phyloP scores from a whole-genome alignment of 352 stramenopile genomes.

The Phytopythium sindhum region DNA sequence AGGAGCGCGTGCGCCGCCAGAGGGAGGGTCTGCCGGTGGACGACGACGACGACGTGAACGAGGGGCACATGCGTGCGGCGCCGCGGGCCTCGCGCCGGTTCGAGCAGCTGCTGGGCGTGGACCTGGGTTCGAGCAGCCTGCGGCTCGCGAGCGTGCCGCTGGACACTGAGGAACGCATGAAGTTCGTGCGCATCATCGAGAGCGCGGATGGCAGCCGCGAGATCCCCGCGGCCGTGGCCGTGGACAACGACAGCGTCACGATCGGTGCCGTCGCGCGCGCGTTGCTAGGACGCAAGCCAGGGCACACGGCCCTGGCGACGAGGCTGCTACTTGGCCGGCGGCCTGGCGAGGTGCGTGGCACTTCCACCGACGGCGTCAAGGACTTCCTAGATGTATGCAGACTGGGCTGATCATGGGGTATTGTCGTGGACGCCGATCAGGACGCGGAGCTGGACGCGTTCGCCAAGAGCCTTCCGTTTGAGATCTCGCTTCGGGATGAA shows the following conservation, averaged over 20 bases:
- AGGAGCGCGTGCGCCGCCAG: slow-evolving; percentile 49
- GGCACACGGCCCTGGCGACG: slow-evolving; percentile 52
- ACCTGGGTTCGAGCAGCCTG: slow-evolving; percentile 50
- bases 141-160: slow-evolving; percentile 41
- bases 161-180: not conserved
- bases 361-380: not conserved
- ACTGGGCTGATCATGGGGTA: not conserved
- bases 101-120: slow-evolving; percentile 49
- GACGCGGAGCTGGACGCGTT: slow-evolving; percentile 25
- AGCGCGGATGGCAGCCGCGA: slow-evolving; percentile 50
- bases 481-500: slow-evolving; percentile 19
- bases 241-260: slow-evolving; percentile 54
- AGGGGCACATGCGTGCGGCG: slow-evolving; percentile 13
- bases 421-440: not conserved
- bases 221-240: slow-evolving; percentile 50
- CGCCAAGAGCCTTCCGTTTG: slow-evolving; percentile 40
- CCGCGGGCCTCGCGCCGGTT: slow-evolving; percentile 7
- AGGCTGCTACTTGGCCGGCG: slow-evolving; percentile 36
- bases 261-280: slow-evolving; percentile 47
- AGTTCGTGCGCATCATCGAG: slow-evolving; percentile 42
- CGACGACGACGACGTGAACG: slow-evolving; percentile 21
- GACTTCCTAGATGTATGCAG: not conserved
- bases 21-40: slow-evolving; percentile 43
- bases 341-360: slow-evolving; percentile 4
- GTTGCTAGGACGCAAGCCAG: slow-evolving; percentile 49